A percentile compares a stretch with the other conserved stretches of the same genome.
phyloP scores from a whole-genome alignment of 2,329 filamentous ascomycete genomes.

The Aspergillus pseudonomiae region DNA sequence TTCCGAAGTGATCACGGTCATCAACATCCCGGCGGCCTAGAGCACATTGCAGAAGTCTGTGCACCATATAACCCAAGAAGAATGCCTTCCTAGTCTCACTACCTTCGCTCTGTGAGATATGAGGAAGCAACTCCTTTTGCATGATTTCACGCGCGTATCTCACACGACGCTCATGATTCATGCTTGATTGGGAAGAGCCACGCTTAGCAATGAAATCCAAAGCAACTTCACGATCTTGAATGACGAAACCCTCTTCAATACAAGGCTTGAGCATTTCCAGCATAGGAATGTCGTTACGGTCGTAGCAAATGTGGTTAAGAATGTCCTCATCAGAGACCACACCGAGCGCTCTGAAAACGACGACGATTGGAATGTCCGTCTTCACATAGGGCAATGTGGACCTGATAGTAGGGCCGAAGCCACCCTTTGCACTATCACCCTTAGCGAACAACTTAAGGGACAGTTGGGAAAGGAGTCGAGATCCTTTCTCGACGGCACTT shows the following conservation, averaged over 20 bases:
- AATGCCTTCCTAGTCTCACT: slow-evolving; percentile 96
- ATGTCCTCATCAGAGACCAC: slow-evolving; percentile 98
- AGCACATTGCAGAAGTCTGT: slow-evolving; percentile 90
- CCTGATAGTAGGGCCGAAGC: slow-evolving; percentile 84
- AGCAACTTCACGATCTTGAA: slow-evolving; percentile 92
- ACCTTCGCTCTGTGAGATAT: slow-evolving; percentile 93
- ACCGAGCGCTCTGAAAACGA: slow-evolving; percentile 93
- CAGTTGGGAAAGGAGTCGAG: slow-evolving; percentile 88
- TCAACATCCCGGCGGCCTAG: slow-evolving; percentile 92
- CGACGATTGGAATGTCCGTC: slow-evolving; percentile 86
- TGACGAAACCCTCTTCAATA: slow-evolving; percentile 94
- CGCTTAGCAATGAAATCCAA: slow-evolving; percentile 95
- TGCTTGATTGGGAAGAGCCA: slow-evolving; percentile 70
- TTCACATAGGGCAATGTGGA: slow-evolving; percentile 93
- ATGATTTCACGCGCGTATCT: slow-evolving; percentile 91
- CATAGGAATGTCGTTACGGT: slow-evolving; percentile 94
- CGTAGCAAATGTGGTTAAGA: slow-evolving; percentile 95
- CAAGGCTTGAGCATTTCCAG: slow-evolving; percentile 96
- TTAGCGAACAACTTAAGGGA: slow-evolving; percentile 88
- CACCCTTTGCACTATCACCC: slow-evolving; percentile 75
- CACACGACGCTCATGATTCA: slow-evolving; percentile 83
- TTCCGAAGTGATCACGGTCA: slow-evolving; percentile 97
- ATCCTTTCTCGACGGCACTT: slow-evolving; percentile 95
- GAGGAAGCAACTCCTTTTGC: slow-evolving; percentile 93
- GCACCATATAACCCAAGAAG: slow-evolving; percentile 98